phyloP scores from a whole-genome alignment of 768 basidiomycete species.

The Leccinum uliginosum region DNA sequence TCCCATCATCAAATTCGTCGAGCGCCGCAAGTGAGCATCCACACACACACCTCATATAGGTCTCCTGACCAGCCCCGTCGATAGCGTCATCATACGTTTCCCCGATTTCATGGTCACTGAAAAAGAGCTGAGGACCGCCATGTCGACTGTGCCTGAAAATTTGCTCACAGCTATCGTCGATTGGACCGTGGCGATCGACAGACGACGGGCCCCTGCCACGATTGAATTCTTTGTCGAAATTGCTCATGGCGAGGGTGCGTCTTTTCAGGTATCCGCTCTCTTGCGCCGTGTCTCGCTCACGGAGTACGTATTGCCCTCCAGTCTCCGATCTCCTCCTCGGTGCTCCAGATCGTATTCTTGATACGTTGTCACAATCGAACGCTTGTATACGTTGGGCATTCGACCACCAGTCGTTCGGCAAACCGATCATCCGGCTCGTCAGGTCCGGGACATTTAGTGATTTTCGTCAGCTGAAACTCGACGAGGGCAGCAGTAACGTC shows the following conservation, averaged over 20 bases:
- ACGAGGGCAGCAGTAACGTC: background rate
- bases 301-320: background rate
- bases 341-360: background rate
- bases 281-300: background rate
- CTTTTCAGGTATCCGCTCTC: background rate
- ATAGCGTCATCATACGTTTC: background rate
- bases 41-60: too few relatives aligned
- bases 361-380: background rate
- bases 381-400: background rate
- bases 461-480: background rate
- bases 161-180: background rate
- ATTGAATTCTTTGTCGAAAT: background rate
- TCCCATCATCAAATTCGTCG: background rate
- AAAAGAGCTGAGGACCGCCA: background rate
- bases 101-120: background rate
- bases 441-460: background rate
- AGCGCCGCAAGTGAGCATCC: background rate
- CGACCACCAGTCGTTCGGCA: background rate
- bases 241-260: background rate
- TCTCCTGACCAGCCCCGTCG: background rate
- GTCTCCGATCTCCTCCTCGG: background rate
- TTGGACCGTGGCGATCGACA: background rate
- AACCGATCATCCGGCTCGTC: background rate
- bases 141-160: background rate
- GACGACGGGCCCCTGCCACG: background rate